Evolutionary conservation across 2,329 filamentous ascomycete species (phyloP).

Genomic region (Neonectria punicea): DNA sequence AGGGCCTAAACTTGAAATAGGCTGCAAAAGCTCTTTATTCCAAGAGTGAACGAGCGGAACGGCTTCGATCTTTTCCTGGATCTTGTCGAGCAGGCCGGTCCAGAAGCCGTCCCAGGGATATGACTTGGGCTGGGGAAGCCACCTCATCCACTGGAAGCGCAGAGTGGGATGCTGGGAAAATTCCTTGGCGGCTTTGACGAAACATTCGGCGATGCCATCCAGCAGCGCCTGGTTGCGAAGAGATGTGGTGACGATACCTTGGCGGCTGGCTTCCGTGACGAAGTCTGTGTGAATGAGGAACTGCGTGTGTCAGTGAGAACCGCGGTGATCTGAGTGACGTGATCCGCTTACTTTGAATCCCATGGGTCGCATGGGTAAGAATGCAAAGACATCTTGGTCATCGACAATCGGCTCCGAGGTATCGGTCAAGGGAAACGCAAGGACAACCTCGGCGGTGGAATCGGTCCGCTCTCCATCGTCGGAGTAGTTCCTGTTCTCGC

Average conservation of each 20-base stretch:
- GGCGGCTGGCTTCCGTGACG: constrained; percentile 56
- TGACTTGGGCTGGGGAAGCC: constrained; percentile 20
- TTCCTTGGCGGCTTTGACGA: not conserved
- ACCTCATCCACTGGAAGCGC: constrained; percentile 1
- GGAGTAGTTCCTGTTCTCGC: constrained; percentile 49
- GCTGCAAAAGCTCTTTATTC: not conserved
- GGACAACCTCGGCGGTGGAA: constrained; percentile 49
- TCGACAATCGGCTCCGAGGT: constrained; percentile 48
- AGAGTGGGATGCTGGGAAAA: not conserved
- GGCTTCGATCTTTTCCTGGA: constrained; percentile 32
- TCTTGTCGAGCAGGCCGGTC: constrained; percentile 36
- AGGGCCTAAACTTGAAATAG: constrained; percentile 17
- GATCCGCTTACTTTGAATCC: constrained; percentile 53
- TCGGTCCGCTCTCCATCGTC: constrained; percentile 39
- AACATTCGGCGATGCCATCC: constrained; percentile 22
- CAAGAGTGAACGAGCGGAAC: constrained; percentile 25
- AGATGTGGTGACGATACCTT: constrained; percentile 53
- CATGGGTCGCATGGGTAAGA: constrained; percentile 55
- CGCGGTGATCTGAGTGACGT: not conserved
- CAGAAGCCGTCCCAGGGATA: constrained; percentile 45
- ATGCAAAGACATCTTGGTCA: constrained; percentile 56
- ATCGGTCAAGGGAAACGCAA: constrained; percentile 57
- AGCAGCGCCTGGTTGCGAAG: constrained; percentile 51
- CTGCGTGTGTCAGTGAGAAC: constrained; percentile 27
- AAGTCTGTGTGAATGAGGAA: constrained; percentile 64